A percentile compares a stretch with the other conserved stretches of the same genome.
Conservation (phyloP, 345 rosid genomes). For the Firmiana major region DNA sequence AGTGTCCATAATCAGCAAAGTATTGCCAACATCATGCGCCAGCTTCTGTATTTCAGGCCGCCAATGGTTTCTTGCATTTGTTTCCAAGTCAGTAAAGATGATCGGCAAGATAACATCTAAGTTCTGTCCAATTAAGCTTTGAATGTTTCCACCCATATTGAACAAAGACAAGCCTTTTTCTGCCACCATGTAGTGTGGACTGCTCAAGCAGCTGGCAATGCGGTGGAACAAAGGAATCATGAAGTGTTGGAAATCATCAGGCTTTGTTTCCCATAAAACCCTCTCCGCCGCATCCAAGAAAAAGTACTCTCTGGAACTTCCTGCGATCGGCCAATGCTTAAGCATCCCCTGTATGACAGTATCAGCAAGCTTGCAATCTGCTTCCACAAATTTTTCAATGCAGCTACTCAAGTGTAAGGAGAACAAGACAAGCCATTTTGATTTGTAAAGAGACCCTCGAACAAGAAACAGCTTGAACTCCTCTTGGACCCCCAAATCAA, state of each 20-base stretch:
- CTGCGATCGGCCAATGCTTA: conserved; percentile 49
- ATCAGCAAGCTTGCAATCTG: conserved; percentile 43
- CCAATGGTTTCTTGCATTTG: conserved; percentile 57
- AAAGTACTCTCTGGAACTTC: conserved; percentile 46
- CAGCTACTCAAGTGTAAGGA: conserved; percentile 47
- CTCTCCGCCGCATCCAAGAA: conserved; percentile 49
- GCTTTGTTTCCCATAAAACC: conserved; percentile 36
- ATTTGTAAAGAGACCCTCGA: conserved; percentile 41
- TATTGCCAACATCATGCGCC: conserved; percentile 48
- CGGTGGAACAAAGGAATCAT: conserved; percentile 45
- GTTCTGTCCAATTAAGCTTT: conserved; percentile 46
- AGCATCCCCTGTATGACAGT: conserved; percentile 39
- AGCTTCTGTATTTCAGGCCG: conserved; percentile 52
- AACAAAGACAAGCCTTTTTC: conserved; percentile 64
- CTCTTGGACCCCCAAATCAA: conserved; percentile 17
- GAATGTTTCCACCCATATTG: conserved; percentile 55
- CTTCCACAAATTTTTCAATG: conserved; percentile 42
- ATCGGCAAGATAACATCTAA: conserved; percentile 48
- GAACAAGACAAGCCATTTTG: conserved; percentile 31
- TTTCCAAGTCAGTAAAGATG: conserved; percentile 54
- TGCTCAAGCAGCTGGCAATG: conserved; percentile 44
- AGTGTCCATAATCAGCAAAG: conserved; percentile 42
- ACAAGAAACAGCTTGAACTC: conserved; percentile 47
- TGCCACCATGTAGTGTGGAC: conserved; percentile 56
- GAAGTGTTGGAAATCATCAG: conserved; percentile 34